Base-by-base conservation (phyloP, 2,329 filamentous ascomycete genomes). In the Fusarium sarcochroum region DNA sequence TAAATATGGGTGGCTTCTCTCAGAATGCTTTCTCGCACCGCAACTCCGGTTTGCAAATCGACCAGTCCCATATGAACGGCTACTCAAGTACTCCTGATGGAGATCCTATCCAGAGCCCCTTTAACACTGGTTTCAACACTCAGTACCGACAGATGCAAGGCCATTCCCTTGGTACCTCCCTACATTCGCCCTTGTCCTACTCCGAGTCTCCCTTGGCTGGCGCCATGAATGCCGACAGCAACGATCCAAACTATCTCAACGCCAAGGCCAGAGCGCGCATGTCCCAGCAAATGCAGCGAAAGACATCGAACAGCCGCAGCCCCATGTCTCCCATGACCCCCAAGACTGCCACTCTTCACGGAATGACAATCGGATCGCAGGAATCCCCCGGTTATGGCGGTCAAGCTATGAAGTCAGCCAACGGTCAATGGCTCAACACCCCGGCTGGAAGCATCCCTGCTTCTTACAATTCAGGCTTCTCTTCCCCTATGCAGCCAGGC, bases 71-170 rank as follows among this genome's bases (percentile, higher is more conserved):
- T 59, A 89, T 93, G 76, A 91, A 92, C 75, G 89, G 93, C 65
- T 98, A 92, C 80, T 97, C 95, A 20, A 93, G 93, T 77, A 97
- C 94, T 3, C 94, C 95, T 5, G 95, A 98, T 64, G 93, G 93
- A 52, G 91, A 93, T 53, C 94, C 95, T 7, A 95, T 97, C 63
- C 93, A 97, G 76, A 98, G 94, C 74, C 95, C 95, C 0, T 98
- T 94, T 75, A 87, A 92, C 41, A 88, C 91, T 72, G 90, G 87
- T 75, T 96, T 94, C 82, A 91, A 90, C 80, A 91, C 92, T 75
- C 92, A 94, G 69, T 97, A 93, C 78, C 89, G 91, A 44, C 87
- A 88, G 60, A 90, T 91, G 73, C 87, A 89, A 75, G 85, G 84
- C 17, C 84, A 87, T 54, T 82, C 85, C 17, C 87, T 89, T 62